Base-by-base conservation (phyloP, 192 early-diverging fungal species). In the Piromyces sp. region DNA sequence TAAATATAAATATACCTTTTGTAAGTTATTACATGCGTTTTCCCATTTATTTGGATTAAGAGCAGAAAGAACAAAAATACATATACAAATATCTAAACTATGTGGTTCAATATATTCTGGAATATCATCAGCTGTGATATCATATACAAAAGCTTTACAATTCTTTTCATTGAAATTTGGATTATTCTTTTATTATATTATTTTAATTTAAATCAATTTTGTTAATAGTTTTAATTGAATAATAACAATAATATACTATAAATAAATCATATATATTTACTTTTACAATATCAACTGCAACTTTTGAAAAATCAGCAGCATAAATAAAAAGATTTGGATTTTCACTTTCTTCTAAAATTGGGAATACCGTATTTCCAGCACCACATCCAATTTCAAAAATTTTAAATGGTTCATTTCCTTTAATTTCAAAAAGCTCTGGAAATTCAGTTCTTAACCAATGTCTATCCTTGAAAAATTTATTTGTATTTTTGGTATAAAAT, bases 371-470 rank as follows among this genome's bases (percentile, higher is more conserved):
- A 86, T 95, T 97, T 29, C 97, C 97, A 2, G 96, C 96, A 5
- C 98, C 98, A 86, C 98, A 99, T 78, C 98, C 98, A 38, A 98
- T 93, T 84, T 99, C 98, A 82, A 95, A 91, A 13, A 99, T 89
- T 15, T 82, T 86, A 84, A 90, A 90, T 79, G 81, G 84, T 26
- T 82, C 80, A 26, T 82, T 58, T n/a, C 79, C 80, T 80, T 30
- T 33, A 30, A 42, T 31, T 40, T 81, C 15, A 30, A 30, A 85
- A 26, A 30, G 38, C 26, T 29, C 29, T 29, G 84, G 85, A 79
- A 88, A 86, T 79, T 87, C 85, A 22, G 85, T 79, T 15, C 29
- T 28, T 26, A 79, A 86, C 89, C 91, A 92, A 80, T 90, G 84
- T 30, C 91, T 85, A 81, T 92, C 91, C 84, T 92, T 92, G 85